phyloP scores from a whole-genome alignment of 1,139 yeast genomes.

The Saccharomyces hybrid region DNA sequence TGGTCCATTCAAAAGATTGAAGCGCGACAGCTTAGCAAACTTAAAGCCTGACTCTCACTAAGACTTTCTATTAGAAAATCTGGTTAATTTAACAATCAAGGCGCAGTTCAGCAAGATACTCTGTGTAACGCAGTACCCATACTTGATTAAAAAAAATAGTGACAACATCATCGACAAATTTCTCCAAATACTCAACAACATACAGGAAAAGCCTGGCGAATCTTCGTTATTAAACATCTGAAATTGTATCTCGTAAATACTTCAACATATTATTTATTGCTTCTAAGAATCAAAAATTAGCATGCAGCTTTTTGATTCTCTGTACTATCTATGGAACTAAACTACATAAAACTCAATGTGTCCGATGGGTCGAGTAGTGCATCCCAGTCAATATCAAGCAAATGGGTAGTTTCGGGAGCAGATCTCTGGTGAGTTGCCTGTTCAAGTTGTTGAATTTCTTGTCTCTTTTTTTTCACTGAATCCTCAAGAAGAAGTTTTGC shows the following conservation, averaged over 20 bases:
- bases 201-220: not conserved
- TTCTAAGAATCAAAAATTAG: not conserved
- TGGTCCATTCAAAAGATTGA: not conserved
- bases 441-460: conserved; percentile 7
- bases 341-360: not conserved
- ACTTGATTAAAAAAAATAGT: not conserved
- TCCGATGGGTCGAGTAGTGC: conserved; percentile 8
- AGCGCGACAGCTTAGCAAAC: not conserved
- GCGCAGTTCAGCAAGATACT: not conserved
- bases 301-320: not conserved
- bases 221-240: not conserved
- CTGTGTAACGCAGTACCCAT: not conserved
- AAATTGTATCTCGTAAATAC: not conserved
- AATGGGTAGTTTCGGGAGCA: not conserved
- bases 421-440: conserved; percentile 5
- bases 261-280: not conserved
- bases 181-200: not conserved
- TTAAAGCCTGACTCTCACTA: not conserved
- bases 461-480: conserved; percentile 7
- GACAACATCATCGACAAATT: not conserved
- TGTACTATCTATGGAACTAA: not conserved
- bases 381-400: conserved; percentile 9
- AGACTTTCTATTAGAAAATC: not conserved
- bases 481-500: conserved; percentile 9
- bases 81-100: not conserved